These are phyloP conservation scores for Urostyla sp. DNA, from an alignment of 73 alveolate species.

Conservation along the genomic window DNA sequence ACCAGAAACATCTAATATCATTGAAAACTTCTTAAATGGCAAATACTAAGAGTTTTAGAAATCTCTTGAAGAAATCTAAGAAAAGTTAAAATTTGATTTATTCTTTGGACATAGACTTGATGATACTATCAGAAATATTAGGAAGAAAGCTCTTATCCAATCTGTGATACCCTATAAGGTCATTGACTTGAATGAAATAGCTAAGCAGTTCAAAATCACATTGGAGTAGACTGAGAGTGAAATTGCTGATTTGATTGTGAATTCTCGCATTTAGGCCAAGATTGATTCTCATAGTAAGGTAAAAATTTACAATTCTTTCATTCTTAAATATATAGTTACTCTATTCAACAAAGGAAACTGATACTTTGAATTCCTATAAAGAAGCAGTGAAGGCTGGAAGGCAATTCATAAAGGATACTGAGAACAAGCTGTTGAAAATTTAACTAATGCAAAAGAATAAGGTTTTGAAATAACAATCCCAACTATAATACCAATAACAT, in stretches of 20 bases:
- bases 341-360: constrained; percentile 59
- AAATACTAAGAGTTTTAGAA: constrained; percentile 28
- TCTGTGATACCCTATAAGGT: constrained; percentile 66
- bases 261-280: constrained; percentile 47
- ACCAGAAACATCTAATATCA: constrained; percentile 24
- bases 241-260: constrained; percentile 58
- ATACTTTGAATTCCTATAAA: constrained; percentile 44
- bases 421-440: constrained; percentile 24
- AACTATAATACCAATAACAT: too few species aligned
- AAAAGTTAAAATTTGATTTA: constrained; percentile 24
- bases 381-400: constrained; percentile 55
- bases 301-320: not conserved
- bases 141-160: constrained; percentile 63
- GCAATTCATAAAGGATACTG: constrained; percentile 50
- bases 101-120: constrained; percentile 23
- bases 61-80: not conserved
- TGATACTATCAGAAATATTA: constrained; percentile 20
- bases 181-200: constrained; percentile 58
- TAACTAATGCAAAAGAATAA: constrained; percentile 24
- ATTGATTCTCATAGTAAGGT: constrained; percentile 60
- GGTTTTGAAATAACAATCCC: too few species aligned
- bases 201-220: constrained; percentile 42
- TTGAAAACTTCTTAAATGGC: constrained; percentile 64
- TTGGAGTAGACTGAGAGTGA: constrained; percentile 52
- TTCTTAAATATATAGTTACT: constrained; percentile 3